Base-by-base conservation (phyloP, 495 filamentous ascomycete genomes). In the Aspergillus biplanus region DNA sequence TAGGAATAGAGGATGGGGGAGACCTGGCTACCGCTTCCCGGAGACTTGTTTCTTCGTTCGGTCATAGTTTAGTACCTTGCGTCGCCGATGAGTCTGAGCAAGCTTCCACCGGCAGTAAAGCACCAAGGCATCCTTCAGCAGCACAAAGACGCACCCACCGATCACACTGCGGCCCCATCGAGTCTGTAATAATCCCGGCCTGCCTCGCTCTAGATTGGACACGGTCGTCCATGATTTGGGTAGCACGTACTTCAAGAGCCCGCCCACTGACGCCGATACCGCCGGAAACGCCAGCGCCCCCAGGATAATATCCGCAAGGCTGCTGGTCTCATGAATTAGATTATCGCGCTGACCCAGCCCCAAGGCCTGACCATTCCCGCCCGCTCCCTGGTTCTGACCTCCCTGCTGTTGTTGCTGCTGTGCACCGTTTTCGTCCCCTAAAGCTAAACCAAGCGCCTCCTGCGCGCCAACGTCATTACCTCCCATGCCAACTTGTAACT, bases 91-190 rank as follows among this genome's bases (percentile, higher is more conserved):
- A 57, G 86, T 86, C 73, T 89, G 84, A 37, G 89, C 92, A 65
- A 86, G 76, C 69, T 85, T 85, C 79, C 90, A 93, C 66, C 89
- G 86, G 53, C 86, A 86, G 71, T 92, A 95, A 7, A 95, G 79
- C 65, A 87, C 77, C 56, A 93, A 75, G 5, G 85, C 88, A 72
- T 96, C 92, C 67, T 89, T 90, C 7, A 93, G 70, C 21, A 93
- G 84, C 50, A 93, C 87, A 65, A 91, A 93, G 49, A 91, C 78
- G 71, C 90, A 94, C 0, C 92, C 92, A 12, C 92, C 92, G 6
- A 90, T 82, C 3, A 95, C 79, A 65, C 89, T 95, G 54, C 92
- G 82, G 7, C 91, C 92, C 89, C 92, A 95, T 31, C 83, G 81
- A 48, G 83, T 79, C 69, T 93, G 90, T 33, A 96, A 76, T 21